Evolutionary conservation across 176 grass and related monocot genomes (phyloP).

Genomic region (Rhynchospora breviuscula): DNA sequence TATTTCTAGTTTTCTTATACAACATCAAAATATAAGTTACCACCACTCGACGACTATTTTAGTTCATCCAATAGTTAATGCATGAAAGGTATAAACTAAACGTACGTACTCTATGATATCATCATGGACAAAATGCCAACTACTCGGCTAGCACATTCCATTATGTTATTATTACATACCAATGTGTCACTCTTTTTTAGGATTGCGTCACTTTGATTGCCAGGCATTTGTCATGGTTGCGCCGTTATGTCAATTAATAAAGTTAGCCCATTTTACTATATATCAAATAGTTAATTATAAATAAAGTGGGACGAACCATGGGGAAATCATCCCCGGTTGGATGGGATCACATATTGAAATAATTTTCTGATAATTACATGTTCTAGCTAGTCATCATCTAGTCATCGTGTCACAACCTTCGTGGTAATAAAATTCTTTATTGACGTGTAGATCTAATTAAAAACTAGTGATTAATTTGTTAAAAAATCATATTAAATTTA

Average conservation of each 20-base stretch:
- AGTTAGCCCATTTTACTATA: not conserved
- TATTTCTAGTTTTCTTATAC: not conserved
- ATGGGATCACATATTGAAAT: too few species aligned
- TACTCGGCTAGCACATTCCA: not conserved
- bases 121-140: constrained; percentile 13
- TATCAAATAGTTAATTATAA: too few species aligned
- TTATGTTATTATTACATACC: not conserved
- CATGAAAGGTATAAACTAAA: constrained; percentile 2
- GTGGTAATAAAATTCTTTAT: not conserved
- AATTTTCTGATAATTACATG: not conserved
- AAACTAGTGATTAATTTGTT: not conserved
- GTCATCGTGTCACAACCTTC: not conserved
- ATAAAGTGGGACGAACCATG: too few species aligned
- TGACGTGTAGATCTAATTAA: not conserved
- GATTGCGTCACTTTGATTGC: not conserved
- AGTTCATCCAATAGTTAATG: not conserved
- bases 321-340: too few species aligned
- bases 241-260: not conserved
- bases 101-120: not conserved
- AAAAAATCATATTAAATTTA: too few species aligned
- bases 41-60: not conserved
- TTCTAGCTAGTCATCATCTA: too few species aligned
- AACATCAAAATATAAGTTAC: not conserved
- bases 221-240: not conserved
- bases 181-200: not conserved